These are phyloP conservation scores for Venturia nashicola DNA, from an alignment of 2,329 filamentous ascomycete species.

Conservation along the genomic window DNA sequence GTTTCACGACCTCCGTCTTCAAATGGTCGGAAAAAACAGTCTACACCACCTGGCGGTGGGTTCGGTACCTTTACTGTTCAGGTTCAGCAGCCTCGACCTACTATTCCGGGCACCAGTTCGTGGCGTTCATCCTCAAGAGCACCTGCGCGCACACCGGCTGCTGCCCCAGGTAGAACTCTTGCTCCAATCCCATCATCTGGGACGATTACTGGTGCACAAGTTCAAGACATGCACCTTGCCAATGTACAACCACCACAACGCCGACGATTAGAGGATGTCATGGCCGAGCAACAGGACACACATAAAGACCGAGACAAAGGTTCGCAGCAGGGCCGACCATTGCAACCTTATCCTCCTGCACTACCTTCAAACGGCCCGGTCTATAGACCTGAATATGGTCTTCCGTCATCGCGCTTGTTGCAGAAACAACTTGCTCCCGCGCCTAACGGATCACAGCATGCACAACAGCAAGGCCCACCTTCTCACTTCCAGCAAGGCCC, in stretches of 20 bases:
- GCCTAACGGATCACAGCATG: neutral
- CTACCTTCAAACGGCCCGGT: neutral
- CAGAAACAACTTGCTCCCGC: constrained; percentile 1
- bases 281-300: constrained; percentile 29
- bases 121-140: neutral
- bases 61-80: neutral
- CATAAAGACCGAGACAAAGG: neutral
- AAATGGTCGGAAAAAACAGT: neutral
- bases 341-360: neutral
- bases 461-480: neutral
- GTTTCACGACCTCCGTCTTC: neutral
- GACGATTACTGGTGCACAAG: constrained; percentile 6
- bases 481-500: neutral
- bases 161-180: neutral
- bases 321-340: neutral
- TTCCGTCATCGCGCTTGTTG: neutral
- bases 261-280: constrained; percentile 3
- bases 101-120: constrained; percentile 4
- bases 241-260: constrained; percentile 1
- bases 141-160: neutral
- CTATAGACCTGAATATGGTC: neutral
- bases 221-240: constrained; percentile 5
- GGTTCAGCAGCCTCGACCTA: neutral
- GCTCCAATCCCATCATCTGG: constrained; percentile 5
- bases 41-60: neutral